Evolutionary conservation across 805 yeast species (phyloP), one percentile per base, ranked within the genome.

Genomic region (Nakazawaea laoshanensis): DNA sequence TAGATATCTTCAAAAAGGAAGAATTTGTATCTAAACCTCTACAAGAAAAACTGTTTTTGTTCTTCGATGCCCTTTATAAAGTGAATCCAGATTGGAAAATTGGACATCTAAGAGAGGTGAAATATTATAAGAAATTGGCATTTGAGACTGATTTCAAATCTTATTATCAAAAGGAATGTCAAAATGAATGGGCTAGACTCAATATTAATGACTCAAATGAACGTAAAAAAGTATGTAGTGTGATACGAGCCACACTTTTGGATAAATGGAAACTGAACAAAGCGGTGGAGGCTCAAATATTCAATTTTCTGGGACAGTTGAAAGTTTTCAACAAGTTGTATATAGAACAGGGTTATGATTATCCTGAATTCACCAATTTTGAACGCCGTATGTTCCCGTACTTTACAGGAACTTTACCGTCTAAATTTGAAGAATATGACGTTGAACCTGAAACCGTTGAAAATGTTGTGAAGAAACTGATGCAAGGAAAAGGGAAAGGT

Each of bases 1-100:
- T 34, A 7, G 37, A 34, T 22, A 10, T 19, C 3, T 34, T 34
- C 15, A 29, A 34, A 14, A 9, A 15, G 10, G 17, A 14, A 9
- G 42, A 36, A 8, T 57, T 56, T 40, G 44, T 49, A 2, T 19
- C 43, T 2, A 30, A 33, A 25, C 31, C 59, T 4, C 44, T 59
- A 14, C 43, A 48, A 4, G 50, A 61, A 27, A 58, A 66, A 36
- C 70, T 77, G 45, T 46, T 52, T 24, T 39, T 53, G 4, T 73
- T 68, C 41, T 72, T 73, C 44, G 53, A 60, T 26, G 59, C 56
- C 32, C 45, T 73, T 4, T 60, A 59, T 39, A 42, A 46, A 16
- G 29, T 35, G 10, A 50, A 67, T 30, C 59, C 61, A 14, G 61
- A 67, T 23, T 73, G 79, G 79, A 5, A 11, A 8, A 28, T 36